Base-by-base conservation (phyloP, 306 rosid species). In the Quercus bicolor region DNA sequence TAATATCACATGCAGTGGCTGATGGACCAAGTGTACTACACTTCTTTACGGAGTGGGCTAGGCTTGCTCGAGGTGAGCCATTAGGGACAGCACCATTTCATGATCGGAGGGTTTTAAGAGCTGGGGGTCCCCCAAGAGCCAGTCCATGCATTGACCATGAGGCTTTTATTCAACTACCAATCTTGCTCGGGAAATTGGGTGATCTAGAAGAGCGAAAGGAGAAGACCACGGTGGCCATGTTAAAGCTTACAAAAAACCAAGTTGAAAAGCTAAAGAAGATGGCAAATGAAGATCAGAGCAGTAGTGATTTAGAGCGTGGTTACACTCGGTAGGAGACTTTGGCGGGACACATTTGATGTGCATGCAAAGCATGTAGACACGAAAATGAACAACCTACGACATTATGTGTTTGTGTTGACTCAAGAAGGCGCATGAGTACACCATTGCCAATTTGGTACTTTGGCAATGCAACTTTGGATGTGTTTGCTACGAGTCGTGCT, bases 391-490 rank as follows among this genome's bases (percentile, higher is more conserved):
- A 89, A 21, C 87, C 83, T 14, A 86, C 91, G 0, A 48, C 54
- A 0, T 15, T 89, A 12, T 86, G 86, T 11, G 57, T 90, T 4
- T 83, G 74, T 1, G 90, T 87, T 0, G 88, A 89, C 6, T 72
- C 86, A 6, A 75, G 96, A 51, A 8, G 34, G 23, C 90, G 91
- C 14, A 33, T 89, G 73, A 24, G 68, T 8, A 90, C 90, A 7
- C 79, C 83, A 4, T 26, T 90, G 33, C 94, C 93, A 1, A 40
- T 24, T 68, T 85, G 81, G 53, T 91, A 85, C 52, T 81, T 86
- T 1, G 96, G 97, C 4, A 91, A 88, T 18, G 90, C 94, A 1
- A 72, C 84, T 0, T 61, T 93, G 19, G 86, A 84, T 20, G 85
- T 85, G 20, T 65, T 84, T 2, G 92, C 92, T 0, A 75, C 78